Evolutionary conservation across 2,329 filamentous ascomycete species (phyloP), one percentile per base, ranked within the genome.

Genomic region (Claviceps quebecensis): DNA sequence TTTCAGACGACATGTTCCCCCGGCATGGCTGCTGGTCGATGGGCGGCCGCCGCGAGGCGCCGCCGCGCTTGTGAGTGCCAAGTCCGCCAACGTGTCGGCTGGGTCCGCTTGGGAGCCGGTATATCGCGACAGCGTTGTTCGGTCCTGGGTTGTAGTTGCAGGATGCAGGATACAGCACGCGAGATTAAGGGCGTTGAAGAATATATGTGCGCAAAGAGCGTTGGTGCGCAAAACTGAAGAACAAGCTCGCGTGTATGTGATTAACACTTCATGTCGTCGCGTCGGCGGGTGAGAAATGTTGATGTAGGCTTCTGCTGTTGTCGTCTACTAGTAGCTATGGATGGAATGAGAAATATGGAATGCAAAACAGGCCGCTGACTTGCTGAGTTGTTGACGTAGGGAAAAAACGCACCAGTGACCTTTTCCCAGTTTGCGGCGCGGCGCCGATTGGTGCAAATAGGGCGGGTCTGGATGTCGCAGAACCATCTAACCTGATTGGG

Each of bases 1-100:
- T 61, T 79, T 77, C 68, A 80, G 74, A 65, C 68, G 75, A 49
- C 59, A 59, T 53, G 59, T 62, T 55, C 58, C 62, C 57, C 61
- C 29, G 29, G 29, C 29, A 34, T 34, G 29, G 29, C 29, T 58
- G 14, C 22, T 39, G 6, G 22, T 34, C 51, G 67, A 67, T 66
- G 69, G 69, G 60, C 64, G 63, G 60, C 52, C 38, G 38, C 47
- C 17, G 34, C 39, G 44, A 37, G 38, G 47, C 47, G 44, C 23
- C 7, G 44, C 50, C 52, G 43, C 49, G 36, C 39, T 41, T 36
- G 48, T 46, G 52, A 48, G 48, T 49, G 49, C 45, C 23, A 43
- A 23, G 47, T 41, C 50, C 19, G 53, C 53, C 53, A 54, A 51
- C 50, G 38, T 52, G 53, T 8, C 37, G 49, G 36, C 37, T 46